These are phyloP conservation scores for Colletotrichum sp. DNA, from an alignment of 2,329 filamentous ascomycete species.

Conservation along the genomic window DNA sequence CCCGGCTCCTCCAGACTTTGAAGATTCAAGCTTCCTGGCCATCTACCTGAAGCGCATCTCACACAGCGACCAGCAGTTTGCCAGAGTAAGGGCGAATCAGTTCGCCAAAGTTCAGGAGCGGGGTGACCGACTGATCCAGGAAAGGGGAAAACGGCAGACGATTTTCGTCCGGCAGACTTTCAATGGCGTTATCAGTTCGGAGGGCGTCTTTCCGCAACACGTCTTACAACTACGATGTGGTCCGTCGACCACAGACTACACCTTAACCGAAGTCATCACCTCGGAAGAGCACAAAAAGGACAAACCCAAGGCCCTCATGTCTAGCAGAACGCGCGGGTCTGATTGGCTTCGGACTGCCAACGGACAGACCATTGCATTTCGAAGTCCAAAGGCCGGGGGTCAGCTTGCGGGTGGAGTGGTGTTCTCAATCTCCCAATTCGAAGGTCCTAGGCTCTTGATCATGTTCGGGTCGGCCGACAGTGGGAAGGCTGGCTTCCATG, in stretches of 20 bases:
- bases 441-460: not conserved
- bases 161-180: not conserved
- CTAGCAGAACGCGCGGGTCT: not conserved
- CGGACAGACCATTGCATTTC: not conserved
- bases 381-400: not conserved
- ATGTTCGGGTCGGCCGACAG: not conserved
- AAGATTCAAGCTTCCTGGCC: not conserved
- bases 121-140: fast-evolving
- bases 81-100: not conserved
- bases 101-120: not conserved
- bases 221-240: not conserved
- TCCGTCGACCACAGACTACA: not conserved
- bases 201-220: not conserved
- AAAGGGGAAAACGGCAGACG: not conserved
- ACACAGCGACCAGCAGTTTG: not conserved
- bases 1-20: not conserved
- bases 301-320: not conserved
- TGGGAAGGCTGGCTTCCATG: not conserved
- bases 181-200: not conserved
- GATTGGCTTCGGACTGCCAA: not conserved
- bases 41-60: not conserved
- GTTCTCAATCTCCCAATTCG: not conserved
- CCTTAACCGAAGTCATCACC: not conserved
- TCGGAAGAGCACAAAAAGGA: not conserved
- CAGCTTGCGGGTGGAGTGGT: not conserved